Evolutionary conservation across 75 land plant species (phyloP).

Genomic region (Chamaecyparis obtusa): DNA sequence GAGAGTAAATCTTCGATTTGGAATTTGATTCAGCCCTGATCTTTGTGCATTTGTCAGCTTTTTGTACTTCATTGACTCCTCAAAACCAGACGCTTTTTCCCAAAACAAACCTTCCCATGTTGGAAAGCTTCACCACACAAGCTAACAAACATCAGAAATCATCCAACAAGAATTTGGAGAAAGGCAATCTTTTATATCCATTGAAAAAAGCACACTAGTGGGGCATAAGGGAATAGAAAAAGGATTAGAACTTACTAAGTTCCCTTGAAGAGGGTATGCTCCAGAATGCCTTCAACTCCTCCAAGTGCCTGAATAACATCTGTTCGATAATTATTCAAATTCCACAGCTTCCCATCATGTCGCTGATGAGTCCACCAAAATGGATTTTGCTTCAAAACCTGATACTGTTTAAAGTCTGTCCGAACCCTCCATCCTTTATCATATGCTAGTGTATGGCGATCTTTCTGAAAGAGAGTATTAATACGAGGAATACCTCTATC

Average conservation of each 20-base stretch:
- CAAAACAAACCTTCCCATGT: constrained; percentile 99
- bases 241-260: constrained; percentile 72
- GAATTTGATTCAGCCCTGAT: constrained; percentile 98
- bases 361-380: constrained; percentile 99
- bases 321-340: constrained; percentile 95
- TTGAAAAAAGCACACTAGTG: not conserved
- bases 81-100: constrained; percentile 99
- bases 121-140: constrained; percentile 69
- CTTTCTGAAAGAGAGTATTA: constrained; percentile 98
- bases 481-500: constrained; percentile 98
- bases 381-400: constrained; percentile 98
- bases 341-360: constrained; percentile 99
- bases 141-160: not conserved
- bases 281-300: constrained; percentile 98
- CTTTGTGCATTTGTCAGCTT: constrained; percentile 98
- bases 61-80: constrained; percentile 99
- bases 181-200: not conserved
- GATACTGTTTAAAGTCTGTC: constrained; percentile 98
- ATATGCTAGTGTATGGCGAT: constrained; percentile 96
- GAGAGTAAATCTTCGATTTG: constrained; percentile 96
- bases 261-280: constrained; percentile 97
- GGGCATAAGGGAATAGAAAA: not conserved
- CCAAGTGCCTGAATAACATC: constrained; percentile 99
- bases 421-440: constrained; percentile 99
- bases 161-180: not conserved